Evolutionary conservation across 768 basidiomycete species (phyloP).

Genomic region (Leucocoprinus leucothites): DNA sequence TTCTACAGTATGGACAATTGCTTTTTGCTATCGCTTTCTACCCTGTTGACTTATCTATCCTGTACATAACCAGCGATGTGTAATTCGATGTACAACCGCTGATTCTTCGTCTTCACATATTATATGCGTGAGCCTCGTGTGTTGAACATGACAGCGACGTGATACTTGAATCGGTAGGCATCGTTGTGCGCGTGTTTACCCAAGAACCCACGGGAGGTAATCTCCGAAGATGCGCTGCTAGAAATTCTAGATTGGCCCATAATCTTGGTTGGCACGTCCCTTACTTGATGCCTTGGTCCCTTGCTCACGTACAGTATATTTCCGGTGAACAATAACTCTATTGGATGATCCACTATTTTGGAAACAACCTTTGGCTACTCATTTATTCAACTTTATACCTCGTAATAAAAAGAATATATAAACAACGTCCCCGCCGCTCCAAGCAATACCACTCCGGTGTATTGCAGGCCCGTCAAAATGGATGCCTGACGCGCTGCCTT

Average conservation of each 20-base stretch:
- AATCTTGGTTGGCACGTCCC: conserved; percentile 14
- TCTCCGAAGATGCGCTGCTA: conserved; percentile 25
- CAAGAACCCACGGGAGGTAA: conserved; percentile 27
- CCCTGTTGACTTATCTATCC: conserved; percentile 29
- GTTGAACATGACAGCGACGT: conserved; percentile 18
- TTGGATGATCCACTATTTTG: conserved; percentile 23
- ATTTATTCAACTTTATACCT: conserved; percentile 19
- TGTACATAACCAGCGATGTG: conserved; percentile 31
- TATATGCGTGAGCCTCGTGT: conserved; percentile 20
- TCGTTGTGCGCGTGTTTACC: conserved; percentile 13
- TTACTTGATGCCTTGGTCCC: conserved; percentile 7
- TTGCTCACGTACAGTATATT: background rate
- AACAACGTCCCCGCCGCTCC: conserved; percentile 32
- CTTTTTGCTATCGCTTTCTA: conserved; percentile 26
- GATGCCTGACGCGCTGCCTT: conserved; percentile 68
- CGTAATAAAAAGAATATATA: conserved; percentile 12
- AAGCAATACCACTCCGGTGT: conserved; percentile 43
- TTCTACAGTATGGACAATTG: conserved; percentile 20
- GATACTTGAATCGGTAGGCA: conserved; percentile 2
- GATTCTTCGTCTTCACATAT: background rate
- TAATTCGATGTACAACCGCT: conserved; percentile 25
- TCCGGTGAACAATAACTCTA: conserved; percentile 20
- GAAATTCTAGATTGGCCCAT: conserved; percentile 29
- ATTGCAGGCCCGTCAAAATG: conserved; percentile 51
- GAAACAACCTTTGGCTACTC: conserved; percentile 28